Percentiles rank a stretch among this genome's conserved stretches.
These are phyloP conservation scores for Plasmodium falciparum DNA, from an alignment of 169 alveolate species.

Conservation along the genomic window DNA sequence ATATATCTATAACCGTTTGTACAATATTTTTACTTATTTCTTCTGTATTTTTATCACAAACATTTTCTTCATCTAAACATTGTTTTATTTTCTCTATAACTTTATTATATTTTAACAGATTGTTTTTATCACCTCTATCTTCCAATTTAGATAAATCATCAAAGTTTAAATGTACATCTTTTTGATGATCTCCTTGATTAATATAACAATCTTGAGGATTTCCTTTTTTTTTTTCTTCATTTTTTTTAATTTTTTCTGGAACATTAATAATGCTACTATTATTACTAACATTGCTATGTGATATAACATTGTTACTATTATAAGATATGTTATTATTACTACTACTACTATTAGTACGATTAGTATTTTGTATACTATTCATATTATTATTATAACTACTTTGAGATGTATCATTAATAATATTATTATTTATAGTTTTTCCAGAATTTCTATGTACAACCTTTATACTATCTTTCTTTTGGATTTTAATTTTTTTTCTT, in stretches of 20 bases:
- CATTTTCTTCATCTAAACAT: constrained; percentile 37
- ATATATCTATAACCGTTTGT: constrained; percentile 35
- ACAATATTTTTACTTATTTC: constrained; percentile 45
- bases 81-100: constrained; percentile 62
- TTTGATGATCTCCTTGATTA: background rate
- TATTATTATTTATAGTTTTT: background rate
- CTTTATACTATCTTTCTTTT: constrained; percentile 4
- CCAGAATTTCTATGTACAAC: background rate
- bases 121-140: constrained; percentile 5
- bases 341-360: background rate
- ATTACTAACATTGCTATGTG: background rate
- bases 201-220: background rate
- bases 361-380: too few species aligned
- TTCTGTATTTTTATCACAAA: constrained; percentile 9
- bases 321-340: background rate
- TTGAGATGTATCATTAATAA: background rate
- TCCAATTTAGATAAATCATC: background rate
- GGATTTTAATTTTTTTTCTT: background rate
- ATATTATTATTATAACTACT: background rate
- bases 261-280: background rate
- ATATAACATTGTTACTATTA: background rate
- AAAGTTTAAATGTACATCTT: too few species aligned
- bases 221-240: constrained; percentile 13
- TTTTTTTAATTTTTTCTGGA: background rate
- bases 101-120: constrained; percentile 29